Conservation (phyloP, 768 basidiomycete genomes). For the Imleria badia region DNA sequence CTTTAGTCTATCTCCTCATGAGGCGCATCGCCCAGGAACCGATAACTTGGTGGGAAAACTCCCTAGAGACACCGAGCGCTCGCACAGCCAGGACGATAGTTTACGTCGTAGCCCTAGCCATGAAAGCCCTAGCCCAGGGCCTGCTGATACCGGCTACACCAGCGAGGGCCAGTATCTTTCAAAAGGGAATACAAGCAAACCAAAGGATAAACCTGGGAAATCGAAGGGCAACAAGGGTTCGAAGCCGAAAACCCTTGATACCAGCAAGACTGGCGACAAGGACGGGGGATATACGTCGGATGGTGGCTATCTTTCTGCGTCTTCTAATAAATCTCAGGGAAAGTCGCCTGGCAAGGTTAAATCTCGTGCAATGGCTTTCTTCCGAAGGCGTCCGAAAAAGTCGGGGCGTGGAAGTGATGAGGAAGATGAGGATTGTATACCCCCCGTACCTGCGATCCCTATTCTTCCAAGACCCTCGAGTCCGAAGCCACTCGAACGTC, state of each 20-base stretch:
- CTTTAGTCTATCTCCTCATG: conserved; percentile 12
- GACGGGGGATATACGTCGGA: conserved; percentile 28
- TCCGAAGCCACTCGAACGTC: conserved; percentile 29
- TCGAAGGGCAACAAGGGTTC: conserved; percentile 16
- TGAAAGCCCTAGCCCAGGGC: conserved; percentile 16
- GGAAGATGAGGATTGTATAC: conserved; percentile 29
- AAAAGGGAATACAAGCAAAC: conserved; percentile 19
- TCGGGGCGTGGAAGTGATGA: conserved; percentile 26
- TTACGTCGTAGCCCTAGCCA: conserved; percentile 8
- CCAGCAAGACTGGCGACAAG: conserved; percentile 16
- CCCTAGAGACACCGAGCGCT: conserved; percentile 12
- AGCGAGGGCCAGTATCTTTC: conserved; percentile 35
- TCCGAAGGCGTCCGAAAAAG: conserved; percentile 32
- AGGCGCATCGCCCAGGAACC: neutral
- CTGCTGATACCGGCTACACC: conserved; percentile 24
- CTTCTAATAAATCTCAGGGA: conserved; percentile 32
- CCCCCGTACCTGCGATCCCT: conserved; percentile 34
- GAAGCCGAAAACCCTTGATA: conserved; percentile 19
- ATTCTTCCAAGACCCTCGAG: conserved; percentile 27
- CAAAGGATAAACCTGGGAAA: conserved; percentile 21
- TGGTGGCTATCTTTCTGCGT: conserved; percentile 35
- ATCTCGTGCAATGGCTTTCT: conserved; percentile 35
- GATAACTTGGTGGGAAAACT: neutral
- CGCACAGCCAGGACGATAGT: conserved; percentile 24
- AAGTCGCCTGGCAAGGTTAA: conserved; percentile 29